Evolutionary conservation across 2,329 filamentous ascomycete genomes (phyloP).

Genomic region (Gaeumannomyces sp.): DNA sequence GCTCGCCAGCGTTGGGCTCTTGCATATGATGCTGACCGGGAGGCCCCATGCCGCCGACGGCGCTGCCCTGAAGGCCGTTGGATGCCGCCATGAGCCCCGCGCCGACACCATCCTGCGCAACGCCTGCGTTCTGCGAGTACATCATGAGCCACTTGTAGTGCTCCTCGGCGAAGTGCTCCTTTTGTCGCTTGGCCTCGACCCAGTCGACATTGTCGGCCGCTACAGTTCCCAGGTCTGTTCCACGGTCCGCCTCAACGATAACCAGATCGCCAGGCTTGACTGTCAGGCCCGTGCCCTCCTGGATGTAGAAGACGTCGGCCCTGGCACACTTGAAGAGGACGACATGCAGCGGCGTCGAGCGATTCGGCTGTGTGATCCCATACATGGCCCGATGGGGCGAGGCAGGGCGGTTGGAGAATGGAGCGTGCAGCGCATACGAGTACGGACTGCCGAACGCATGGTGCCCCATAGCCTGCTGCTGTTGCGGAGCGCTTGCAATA

Average conservation of each 20-base stretch:
- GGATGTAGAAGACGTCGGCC: constrained; percentile 94
- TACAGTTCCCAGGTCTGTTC: constrained; percentile 91
- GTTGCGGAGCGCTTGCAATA: constrained; percentile 17
- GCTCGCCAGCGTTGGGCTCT: constrained; percentile 64
- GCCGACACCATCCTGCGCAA: constrained; percentile 53
- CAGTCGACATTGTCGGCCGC: constrained; percentile 82
- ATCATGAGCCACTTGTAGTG: constrained; percentile 99
- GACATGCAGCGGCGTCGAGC: constrained; percentile 72
- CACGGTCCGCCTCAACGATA: constrained; percentile 94
- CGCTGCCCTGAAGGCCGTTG: constrained; percentile 59
- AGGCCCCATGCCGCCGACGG: constrained; percentile 72
- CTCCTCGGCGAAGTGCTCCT: constrained; percentile 87
- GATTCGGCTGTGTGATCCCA: constrained; percentile 52
- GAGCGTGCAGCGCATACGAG: constrained; percentile 22
- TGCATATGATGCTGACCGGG: constrained; percentile 67
- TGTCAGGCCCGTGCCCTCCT: constrained; percentile 86
- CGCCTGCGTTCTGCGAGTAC: constrained; percentile 77
- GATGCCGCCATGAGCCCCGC: constrained; percentile 58
- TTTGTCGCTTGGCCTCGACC: constrained; percentile 79
- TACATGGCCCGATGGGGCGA: constrained; percentile 60
- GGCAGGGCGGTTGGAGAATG: constrained; percentile 44
- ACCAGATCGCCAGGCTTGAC: constrained; percentile 90
- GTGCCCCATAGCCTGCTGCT: constrained; percentile 13
- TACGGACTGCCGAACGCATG: constrained; percentile 35
- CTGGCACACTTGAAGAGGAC: constrained; percentile 95